Base-by-base conservation (phyloP, 768 basidiomycete species). In the Lyophyllum decastes region DNA sequence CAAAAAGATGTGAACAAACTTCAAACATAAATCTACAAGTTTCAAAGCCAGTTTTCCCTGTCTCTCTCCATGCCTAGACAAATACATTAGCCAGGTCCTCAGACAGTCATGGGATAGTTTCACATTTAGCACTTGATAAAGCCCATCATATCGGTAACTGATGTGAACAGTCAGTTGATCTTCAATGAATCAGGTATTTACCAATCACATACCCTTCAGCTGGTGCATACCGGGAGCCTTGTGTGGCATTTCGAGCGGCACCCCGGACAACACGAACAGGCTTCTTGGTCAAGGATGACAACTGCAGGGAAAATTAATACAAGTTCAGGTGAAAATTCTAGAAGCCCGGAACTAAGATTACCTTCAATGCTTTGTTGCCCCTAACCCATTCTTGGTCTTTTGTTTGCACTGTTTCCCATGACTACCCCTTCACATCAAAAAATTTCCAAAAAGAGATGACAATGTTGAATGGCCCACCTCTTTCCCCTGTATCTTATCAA, bases 261-360 rank as follows among this genome's bases (percentile, higher is more conserved):
- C 77, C 77, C n/a, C 77, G 68, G 26, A 76, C 44, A 11, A 78
- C 77, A 43, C 77, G 71, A 0, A 78, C 74, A 0, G 75, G 76
- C 17, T 63, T 64, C 30, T 56, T 64, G 0, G 66, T 75, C 17
- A 53, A 0, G 19, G 1, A 52, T 4, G 77, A 77, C 11, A 72
- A 48, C 72, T 78, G 43, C 0, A 16, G 44, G n/a, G 10, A 52
- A 16, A 48, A 33, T 12, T 14, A 33, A 21, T 2, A 6, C 40
- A 34, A 38, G 47, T 12, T 12, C 34, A 27, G 43, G n/a, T n/a
- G n/a, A n/a, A n/a, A n/a, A n/a, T n/a, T n/a, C 22, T 14, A 17
- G 3, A 1, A 4, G 16, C 21, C 24, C 5, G 5, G 21, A 26
- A 33, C n/a, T 1, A n/a, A 46, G 0, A 30, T 3, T 50, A 65